Base-by-base conservation (phyloP, 106 monocot genomes). In the Alisma plantagoaquatica region DNA sequence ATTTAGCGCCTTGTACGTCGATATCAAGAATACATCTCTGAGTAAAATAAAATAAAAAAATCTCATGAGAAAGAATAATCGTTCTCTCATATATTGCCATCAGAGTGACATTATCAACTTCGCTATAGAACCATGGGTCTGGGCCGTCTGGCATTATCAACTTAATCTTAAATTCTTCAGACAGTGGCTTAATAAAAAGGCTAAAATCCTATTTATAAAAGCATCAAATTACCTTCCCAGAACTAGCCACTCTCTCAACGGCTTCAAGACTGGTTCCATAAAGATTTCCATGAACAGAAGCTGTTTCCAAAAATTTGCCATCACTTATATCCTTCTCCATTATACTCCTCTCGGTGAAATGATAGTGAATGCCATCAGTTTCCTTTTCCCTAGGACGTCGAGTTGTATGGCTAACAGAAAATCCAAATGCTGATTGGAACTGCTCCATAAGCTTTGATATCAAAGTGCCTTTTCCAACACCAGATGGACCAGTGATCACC, bases 381-480 rank as follows among this genome's bases (percentile, higher is more conserved):
- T 96, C 96, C 32, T 76, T 78, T 52, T 81, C 78, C 62, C 96
- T 80, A 21, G 94, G 96, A 63, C 67, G 72, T 35, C 96, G 70
- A n/a, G 96, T 96, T 10, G 96, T 96, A 61, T 98, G 96, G 41
- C 84, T 85, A 12, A 98, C 96, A 27, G 96, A 98, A 61, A 98
- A 98, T 10, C 96, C 96, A 64, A 85, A 96, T 2, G 64, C 79
- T 41, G 81, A 78, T 18, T 84, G 96, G 31, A 78, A 98, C 25
- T 98, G 84, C 28, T 56, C 56, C 96, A 98, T 98, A 15, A 98
- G 78, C 58, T 74, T 89, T 4, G 75, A 55, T 41, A 89, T 85
- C 38, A 98, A 33, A 2, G 96, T 89, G 1, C 89, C 96, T 51
- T 98, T 98, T 18, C 96, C 96, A 43, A 98, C 96, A 43, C 89